Base-by-base conservation (phyloP, 1,284 basidiomycete species). In the Blastosporella zonata region DNA sequence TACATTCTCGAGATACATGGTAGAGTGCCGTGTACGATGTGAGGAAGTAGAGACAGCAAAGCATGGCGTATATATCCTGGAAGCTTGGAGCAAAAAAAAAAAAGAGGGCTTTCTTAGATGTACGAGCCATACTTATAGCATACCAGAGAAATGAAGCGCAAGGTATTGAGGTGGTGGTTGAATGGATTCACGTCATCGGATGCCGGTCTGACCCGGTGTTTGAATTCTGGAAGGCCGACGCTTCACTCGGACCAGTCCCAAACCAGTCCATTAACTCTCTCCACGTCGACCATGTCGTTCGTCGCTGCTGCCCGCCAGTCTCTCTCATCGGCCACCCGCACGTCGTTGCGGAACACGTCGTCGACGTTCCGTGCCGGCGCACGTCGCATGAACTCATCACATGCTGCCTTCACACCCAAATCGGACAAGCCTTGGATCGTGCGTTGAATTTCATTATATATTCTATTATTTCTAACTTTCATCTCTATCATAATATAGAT, bases 351-450 rank as follows among this genome's bases (percentile, higher is more conserved):
- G 45, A 52, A 46, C 20, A 21, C 47, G 40, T 50, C 49, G 22
- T 50, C 50, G 29, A 41, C 43, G 12, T 48, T 54, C 38, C 52
- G 54, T 36, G 46, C 52, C 12, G 53, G 58, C 2, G 47, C 49
- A 7, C 55, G 49, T 41, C 55, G 56, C 29, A 55, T 56, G 55
- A 58, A 53, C 41, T 59, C 64, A 39, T 65, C 67, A 58, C 64
- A 67, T 59, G 62, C 55, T 43, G 47, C 59, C 38, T 38, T 45
- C 2, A 47, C 52, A 33, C 54, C 55, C 46, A 60, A 60, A 54
- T 64, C 57, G 41, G 68, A 70, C 63, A 66, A 50, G 38, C 66
- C 67, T 40, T 70, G 68, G 68, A 59, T 67, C 37, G 68, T 69
- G 46, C 55, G 67, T 64, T 43, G 33, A 15, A 22, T 46, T 35